Evolutionary conservation across 2,329 filamentous ascomycete species (phyloP).

Genomic region (Alternaria arborescens): DNA sequence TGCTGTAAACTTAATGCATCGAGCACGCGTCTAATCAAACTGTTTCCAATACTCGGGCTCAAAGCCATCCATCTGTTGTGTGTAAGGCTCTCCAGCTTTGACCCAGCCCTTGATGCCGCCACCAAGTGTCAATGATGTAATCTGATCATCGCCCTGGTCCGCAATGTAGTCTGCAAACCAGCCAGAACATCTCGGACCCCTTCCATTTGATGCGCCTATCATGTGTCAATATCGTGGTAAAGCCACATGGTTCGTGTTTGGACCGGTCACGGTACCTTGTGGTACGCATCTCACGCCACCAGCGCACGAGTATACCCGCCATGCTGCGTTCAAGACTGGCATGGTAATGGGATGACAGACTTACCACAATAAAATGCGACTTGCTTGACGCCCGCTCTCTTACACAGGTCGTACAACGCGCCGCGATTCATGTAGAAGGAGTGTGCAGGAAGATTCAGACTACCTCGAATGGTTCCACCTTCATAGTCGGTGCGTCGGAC

Average conservation of each 20-base stretch:
- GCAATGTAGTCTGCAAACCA: slow-evolving; percentile 50
- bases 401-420: slow-evolving; percentile 55
- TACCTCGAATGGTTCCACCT: slow-evolving; percentile 56
- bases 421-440: slow-evolving; percentile 57
- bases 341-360: slow-evolving; percentile 15
- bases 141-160: slow-evolving; percentile 47
- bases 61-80: slow-evolving; percentile 52
- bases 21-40: slow-evolving; percentile 29
- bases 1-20: neutral
- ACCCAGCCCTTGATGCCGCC: slow-evolving; percentile 59
- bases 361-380: slow-evolving; percentile 59
- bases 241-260: neutral
- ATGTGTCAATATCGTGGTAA: slow-evolving; percentile 20
- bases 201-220: slow-evolving; percentile 44
- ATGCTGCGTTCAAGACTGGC: neutral
- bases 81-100: slow-evolving; percentile 51
- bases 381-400: slow-evolving; percentile 55
- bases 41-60: slow-evolving; percentile 54
- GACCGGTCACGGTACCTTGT: slow-evolving; percentile 7
- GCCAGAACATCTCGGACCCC: slow-evolving; percentile 47
- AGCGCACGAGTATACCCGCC: slow-evolving; percentile 14
- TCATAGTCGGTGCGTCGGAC: slow-evolving; percentile 59
- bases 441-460: slow-evolving; percentile 59
- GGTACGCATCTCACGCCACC: slow-evolving; percentile 31
- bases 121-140: slow-evolving; percentile 54